Conservation (phyloP, 352 stramenopile species). For the Phytophthora hybrid region DNA sequence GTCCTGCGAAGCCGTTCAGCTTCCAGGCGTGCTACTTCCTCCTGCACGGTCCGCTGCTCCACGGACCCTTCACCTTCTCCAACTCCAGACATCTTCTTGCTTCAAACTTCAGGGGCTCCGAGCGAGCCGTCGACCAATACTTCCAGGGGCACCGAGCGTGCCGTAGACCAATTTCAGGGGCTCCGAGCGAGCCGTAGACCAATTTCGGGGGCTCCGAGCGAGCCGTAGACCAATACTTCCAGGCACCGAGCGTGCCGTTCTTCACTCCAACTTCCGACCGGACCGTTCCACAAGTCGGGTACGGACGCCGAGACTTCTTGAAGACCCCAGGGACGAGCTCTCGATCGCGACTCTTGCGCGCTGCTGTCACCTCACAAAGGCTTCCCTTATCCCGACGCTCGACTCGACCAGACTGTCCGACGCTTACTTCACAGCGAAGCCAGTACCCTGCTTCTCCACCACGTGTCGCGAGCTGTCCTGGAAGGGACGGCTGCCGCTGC, state of each 20-base stretch:
- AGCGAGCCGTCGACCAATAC: too few species aligned
- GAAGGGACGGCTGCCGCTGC: not conserved
- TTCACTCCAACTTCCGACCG: not conserved
- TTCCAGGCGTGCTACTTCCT: not conserved
- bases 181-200: not conserved
- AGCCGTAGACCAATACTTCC: not conserved
- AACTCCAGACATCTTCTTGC: not conserved
- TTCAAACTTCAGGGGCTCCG: too few species aligned
- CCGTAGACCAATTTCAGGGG: not conserved
- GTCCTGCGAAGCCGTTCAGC: too few species aligned
- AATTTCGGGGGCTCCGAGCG: too few species aligned
- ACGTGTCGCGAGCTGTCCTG: not conserved
- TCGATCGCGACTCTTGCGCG: not conserved
- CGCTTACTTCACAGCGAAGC: not conserved
- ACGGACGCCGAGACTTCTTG: not conserved
- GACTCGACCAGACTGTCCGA: not conserved
- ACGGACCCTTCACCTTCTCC: not conserved
- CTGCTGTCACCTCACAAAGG: not conserved
- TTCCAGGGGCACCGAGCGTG: too few species aligned
- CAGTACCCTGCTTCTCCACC: conserved; percentile 3
- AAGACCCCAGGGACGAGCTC: not conserved
- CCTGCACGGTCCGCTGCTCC: not conserved
- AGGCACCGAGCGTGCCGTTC: too few species aligned
- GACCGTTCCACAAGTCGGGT: not conserved
- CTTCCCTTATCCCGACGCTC: not conserved